Percentiles rank a stretch among this genome's conserved stretches.
Evolutionary conservation across 495 filamentous ascomycete genomes (phyloP).

Genomic region (Penicillium samsonianum): DNA sequence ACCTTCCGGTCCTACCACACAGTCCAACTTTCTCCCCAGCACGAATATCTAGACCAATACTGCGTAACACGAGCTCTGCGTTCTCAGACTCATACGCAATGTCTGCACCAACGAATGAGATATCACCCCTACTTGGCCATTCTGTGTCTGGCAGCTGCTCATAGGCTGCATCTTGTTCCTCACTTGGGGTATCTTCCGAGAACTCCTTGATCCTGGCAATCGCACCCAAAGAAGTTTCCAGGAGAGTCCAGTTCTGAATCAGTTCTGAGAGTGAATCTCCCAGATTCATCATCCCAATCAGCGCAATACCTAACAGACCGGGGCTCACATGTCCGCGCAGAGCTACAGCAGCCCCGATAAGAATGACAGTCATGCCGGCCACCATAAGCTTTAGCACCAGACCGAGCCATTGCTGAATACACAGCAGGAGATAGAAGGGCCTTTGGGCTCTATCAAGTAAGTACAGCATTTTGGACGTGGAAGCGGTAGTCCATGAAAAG

Average conservation of each 20-base stretch:
- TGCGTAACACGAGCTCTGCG: conserved; percentile 49
- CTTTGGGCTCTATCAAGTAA: conserved; percentile 38
- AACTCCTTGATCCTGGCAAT: conserved; percentile 37
- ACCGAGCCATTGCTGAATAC: conserved; percentile 43
- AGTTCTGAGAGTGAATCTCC: conserved; percentile 20
- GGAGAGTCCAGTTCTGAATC: conserved; percentile 28
- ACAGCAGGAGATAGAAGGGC: conserved; percentile 45
- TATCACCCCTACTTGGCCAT: conserved; percentile 77
- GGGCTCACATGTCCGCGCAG: conserved; percentile 21
- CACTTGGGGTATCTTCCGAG: conserved; percentile 27
- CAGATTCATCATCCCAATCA: conserved; percentile 32
- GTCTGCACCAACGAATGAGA: conserved; percentile 67
- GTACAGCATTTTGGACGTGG: conserved; percentile 17
- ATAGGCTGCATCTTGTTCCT: conserved; percentile 22
- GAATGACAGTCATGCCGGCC: conserved; percentile 26
- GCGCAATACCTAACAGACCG: conserved; percentile 34
- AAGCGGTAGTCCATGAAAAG: conserved; percentile 36
- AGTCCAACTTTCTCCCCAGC: conserved; percentile 54
- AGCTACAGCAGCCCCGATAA: conserved; percentile 22
- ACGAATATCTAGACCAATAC: conserved; percentile 45
- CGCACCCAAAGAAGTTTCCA: conserved; percentile 34
- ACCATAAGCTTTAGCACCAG: conserved; percentile 31
- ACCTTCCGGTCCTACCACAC: conserved; percentile 39
- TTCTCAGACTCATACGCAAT: conserved; percentile 70
- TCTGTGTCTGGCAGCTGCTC: conserved; percentile 13